These are phyloP conservation scores for Aurinia saxatilis DNA, from an alignment of 345 rosid genomes.

Conservation along the genomic window DNA sequence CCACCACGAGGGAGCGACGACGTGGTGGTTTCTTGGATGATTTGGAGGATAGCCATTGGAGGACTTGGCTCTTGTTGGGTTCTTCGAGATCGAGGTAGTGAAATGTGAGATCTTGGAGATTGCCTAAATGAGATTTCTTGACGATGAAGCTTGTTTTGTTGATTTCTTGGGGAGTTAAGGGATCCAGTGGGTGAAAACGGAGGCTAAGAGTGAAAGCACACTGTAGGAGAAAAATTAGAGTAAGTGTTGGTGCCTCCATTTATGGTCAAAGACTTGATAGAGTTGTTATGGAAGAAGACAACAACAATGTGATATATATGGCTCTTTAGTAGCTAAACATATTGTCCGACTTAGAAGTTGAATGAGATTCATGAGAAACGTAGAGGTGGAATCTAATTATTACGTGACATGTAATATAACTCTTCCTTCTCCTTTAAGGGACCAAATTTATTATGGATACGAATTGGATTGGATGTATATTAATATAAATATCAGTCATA, in stretches of 20 bases:
- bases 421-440: conserved; percentile 3
- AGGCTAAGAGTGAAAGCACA: conserved; percentile 19
- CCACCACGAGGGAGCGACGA: conserved; percentile 53
- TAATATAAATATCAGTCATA: background rate
- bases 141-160: conserved; percentile 40
- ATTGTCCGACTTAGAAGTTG: background rate
- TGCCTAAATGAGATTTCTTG: conserved; percentile 31
- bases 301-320: no score
- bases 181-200: conserved; percentile 60
- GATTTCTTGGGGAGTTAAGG: conserved; percentile 51
- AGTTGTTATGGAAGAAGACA: conserved; percentile 5
- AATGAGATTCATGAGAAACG: conserved; percentile 17
- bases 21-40: conserved; percentile 2
- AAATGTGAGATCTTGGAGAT: conserved; percentile 41
- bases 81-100: conserved; percentile 69
- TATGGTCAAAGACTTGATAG: conserved; percentile 9
- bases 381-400: conserved; percentile 12
- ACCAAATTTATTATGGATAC: conserved; percentile 4
- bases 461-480: background rate
- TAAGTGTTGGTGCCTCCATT: conserved; percentile 30
- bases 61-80: conserved; percentile 57
- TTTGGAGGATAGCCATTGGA: conserved; percentile 36
- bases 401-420: background rate
- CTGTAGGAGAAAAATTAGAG: conserved; percentile 31
- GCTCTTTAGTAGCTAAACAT: no score